Base-by-base conservation (phyloP, 345 rosid genomes). In the Citrus medica region DNA sequence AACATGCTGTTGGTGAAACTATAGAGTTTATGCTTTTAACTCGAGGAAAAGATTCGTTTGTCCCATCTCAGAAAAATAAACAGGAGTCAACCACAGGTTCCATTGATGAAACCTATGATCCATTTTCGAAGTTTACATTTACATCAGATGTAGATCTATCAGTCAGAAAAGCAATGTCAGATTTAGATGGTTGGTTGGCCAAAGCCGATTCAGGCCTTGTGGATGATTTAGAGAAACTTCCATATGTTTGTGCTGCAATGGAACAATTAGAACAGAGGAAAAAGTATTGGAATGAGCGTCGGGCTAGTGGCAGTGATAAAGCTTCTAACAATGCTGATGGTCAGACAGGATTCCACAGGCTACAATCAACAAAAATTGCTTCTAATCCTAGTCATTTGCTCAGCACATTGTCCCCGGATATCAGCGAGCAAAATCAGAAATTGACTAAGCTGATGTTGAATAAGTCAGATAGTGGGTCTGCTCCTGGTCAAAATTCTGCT, bases 181-280 rank as follows among this genome's bases (percentile, higher is more conserved):
- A 96, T 83, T 79, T 96, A 59, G 97, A 96, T 81, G 63, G 92
- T 79, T 96, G 97, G 99, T 84, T 96, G 83, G 91, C 84, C 35
- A 90, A 83, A 85, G 95, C 97, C 21, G 92, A 96, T 79, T 91
- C 98, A 1, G 98, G 98, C 32, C 93, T 92, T 17, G 94, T 94
- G 32, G 98, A 91, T 83, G 99, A 96, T 81, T 71, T 90, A 75
- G 98, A 88, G 86, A 94, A 86, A 87, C 99, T 92, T 83, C 92
- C 98, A 2, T 96, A 91, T 89, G 99, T 96, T 27, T 89, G 93
- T 84, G 94, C 90, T 75, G 97, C 97, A 46, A 84, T 92, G 90
- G 93, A 91, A 66, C 97, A 89, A 59, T 80, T 96, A 78, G 85
- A 92, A 84, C 86, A 87, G 86, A 90, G 98, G 80, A 91, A 89